phyloP scores from a whole-genome alignment of 345 rosid genomes.

The Bruguiera gymnorhiza region DNA sequence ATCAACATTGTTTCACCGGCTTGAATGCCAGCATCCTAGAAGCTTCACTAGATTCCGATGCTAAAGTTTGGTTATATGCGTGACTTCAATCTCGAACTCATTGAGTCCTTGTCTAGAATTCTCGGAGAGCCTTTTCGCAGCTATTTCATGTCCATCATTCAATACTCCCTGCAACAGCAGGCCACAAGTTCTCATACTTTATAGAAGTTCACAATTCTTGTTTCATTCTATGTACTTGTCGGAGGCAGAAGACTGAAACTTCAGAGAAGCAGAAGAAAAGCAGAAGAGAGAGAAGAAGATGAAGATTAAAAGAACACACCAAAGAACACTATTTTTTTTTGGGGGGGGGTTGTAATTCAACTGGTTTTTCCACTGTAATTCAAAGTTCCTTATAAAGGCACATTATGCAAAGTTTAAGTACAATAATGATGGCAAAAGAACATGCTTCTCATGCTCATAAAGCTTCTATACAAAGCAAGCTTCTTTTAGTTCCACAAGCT shows the following conservation, averaged over 20 bases:
- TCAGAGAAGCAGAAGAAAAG: neutral
- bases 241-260: too few species aligned
- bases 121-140: slow-evolving; percentile 13
- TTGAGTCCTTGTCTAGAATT: slow-evolving; percentile 6
- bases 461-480: too few species aligned
- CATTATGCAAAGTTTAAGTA: too few species aligned
- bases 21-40: slow-evolving; percentile 16
- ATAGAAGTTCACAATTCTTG: neutral
- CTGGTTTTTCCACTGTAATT: too few species aligned
- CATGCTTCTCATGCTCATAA: too few species aligned
- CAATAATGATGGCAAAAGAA: too few species aligned
- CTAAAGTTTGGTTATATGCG: slow-evolving; percentile 10
- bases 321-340: too few species aligned
- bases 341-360: too few species aligned
- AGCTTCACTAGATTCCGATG: slow-evolving; percentile 17
- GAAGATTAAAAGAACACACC: too few species aligned
- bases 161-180: slow-evolving; percentile 2
- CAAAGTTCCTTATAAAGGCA: too few species aligned
- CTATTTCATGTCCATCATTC: slow-evolving; percentile 8
- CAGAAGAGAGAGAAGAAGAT: too few species aligned
- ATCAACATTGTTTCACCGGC: slow-evolving; percentile 2
- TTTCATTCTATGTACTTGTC: neutral
- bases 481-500: too few species aligned
- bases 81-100: slow-evolving; percentile 9
- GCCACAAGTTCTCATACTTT: neutral